Conservation (phyloP, 352 stramenopile species). For the Pythium apleroticum region DNA sequence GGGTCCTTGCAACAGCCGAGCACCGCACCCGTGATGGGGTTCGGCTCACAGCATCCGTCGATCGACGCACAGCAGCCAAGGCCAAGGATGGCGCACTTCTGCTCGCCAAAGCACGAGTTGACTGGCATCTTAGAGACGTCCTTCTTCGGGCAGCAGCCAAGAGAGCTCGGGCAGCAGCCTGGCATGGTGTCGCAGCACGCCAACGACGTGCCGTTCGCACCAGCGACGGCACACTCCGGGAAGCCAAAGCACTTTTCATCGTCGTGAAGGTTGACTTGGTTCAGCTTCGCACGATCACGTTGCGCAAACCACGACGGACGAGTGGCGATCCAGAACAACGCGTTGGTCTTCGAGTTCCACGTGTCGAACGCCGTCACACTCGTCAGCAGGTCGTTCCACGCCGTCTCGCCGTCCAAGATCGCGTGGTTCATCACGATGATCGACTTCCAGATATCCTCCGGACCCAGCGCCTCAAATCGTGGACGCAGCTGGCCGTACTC, state of each 20-base stretch:
- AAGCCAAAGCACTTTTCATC: conserved; percentile 72
- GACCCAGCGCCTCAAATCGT: conserved; percentile 38
- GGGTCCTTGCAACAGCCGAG: conserved; percentile 72
- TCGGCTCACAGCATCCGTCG: conserved; percentile 66
- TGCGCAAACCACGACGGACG: conserved; percentile 66
- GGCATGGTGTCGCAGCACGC: conserved; percentile 66
- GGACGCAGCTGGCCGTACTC: conserved; percentile 57
- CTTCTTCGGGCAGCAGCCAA: conserved; percentile 63
- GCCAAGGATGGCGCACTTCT: conserved; percentile 53
- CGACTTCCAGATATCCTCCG: conserved; percentile 72
- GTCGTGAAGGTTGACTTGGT: conserved; percentile 30
- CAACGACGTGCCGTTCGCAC: conserved; percentile 59
- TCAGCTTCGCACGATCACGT: conserved; percentile 36
- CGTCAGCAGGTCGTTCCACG: conserved; percentile 63
- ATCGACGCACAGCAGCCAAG: conserved; percentile 68
- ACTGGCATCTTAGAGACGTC: conserved; percentile 37
- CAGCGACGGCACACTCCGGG: conserved; percentile 46
- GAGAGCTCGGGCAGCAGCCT: conserved; percentile 63
- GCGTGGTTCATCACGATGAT: conserved; percentile 72
- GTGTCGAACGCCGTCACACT: conserved; percentile 60
- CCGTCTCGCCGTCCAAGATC: conserved; percentile 52
- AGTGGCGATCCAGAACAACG: conserved; percentile 75
- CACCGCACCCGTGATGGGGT: conserved; percentile 44
- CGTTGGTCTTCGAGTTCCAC: conserved; percentile 74
- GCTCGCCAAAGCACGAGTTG: conserved; percentile 68